phyloP scores from a whole-genome alignment of 2,329 filamentous ascomycete genomes.

The Pseudogymnoascus sp. region DNA sequence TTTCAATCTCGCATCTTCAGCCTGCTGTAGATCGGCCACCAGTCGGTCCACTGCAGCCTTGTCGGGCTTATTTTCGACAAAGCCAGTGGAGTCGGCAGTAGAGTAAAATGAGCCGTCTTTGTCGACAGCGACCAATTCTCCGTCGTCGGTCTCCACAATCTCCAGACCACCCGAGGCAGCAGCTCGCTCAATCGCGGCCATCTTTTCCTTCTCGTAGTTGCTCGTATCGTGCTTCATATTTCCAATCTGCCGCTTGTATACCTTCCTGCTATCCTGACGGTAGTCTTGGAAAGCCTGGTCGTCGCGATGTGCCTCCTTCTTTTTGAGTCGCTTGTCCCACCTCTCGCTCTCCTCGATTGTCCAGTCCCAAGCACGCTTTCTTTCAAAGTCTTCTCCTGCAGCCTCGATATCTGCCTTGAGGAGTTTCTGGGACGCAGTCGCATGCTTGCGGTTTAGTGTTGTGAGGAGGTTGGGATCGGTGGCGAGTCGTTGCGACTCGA shows the following conservation, averaged over 20 bases:
- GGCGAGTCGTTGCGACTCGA: slow-evolving; percentile 71
- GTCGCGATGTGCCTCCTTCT: slow-evolving; percentile 73
- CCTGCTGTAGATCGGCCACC: slow-evolving; percentile 77
- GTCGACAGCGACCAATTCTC: slow-evolving; percentile 90
- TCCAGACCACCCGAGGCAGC: slow-evolving; percentile 79
- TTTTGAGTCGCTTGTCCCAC: slow-evolving; percentile 86
- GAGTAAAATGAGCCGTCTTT: slow-evolving; percentile 86
- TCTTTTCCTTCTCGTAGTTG: slow-evolving; percentile 79
- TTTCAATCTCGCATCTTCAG: slow-evolving; percentile 78
- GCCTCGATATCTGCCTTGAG: slow-evolving; percentile 86
- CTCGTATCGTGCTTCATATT: slow-evolving; percentile 71
- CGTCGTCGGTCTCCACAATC: slow-evolving; percentile 90
- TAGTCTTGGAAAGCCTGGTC: slow-evolving; percentile 89
- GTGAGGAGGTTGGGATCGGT: slow-evolving; percentile 71
- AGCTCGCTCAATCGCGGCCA: slow-evolving; percentile 74
- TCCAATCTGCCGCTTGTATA: slow-evolving; percentile 85
- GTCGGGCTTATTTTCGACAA: slow-evolving; percentile 77
- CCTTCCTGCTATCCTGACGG: slow-evolving; percentile 75
- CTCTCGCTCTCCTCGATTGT: slow-evolving; percentile 87
- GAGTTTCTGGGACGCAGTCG: slow-evolving; percentile 83
- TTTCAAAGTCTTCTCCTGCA: slow-evolving; percentile 84
- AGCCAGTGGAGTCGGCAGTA: slow-evolving; percentile 72
- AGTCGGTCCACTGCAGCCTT: slow-evolving; percentile 81
- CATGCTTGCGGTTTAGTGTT: slow-evolving; percentile 75
- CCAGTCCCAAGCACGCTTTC: slow-evolving; percentile 98